Base-by-base conservation (phyloP, 2,329 filamentous ascomycete species). In the Fusarium metavorans region DNA sequence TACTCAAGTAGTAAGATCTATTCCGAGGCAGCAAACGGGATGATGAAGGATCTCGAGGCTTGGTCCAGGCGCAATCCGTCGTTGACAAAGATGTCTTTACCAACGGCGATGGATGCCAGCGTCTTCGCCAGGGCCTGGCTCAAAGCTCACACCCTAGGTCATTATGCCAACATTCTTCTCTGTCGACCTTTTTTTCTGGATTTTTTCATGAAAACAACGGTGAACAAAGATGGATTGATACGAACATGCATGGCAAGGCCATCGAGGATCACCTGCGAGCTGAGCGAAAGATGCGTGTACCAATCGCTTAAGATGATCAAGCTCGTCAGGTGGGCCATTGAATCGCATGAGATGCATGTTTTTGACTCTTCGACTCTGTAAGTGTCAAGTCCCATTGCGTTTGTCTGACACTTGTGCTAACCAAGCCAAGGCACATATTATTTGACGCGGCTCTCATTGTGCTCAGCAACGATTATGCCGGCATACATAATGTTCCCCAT, bases 101-200 rank as follows among this genome's bases (percentile, higher is more conserved):
- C 64, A 18, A 30, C 68, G 3, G 62, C 64, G 16, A 62, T 64
- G 18, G 45, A 56, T 5, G 48, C 66, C 9, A 39, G 41, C 7
- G 84, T 84, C 23, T 84, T 89, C 69, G 87, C 88, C 5, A 87
- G 92, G 37, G 88, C 89, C 5, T 87, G 91, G n/a, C 81, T 93
- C 7, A 91, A 93, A 72, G 84, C 88, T 67, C 91, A 92, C 68
- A 82, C 93, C 27, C 83, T 92, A 39, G 89, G 92, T 67, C 89
- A 87, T 65, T 90, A 93, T 77, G 89, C 90, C 0, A 87, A 92
- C 48, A 87, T 93, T 30, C 84, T 93, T 0, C 85, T 93, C 2
- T 91, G 89, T 1, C 85, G 91, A 32, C 91, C 92, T 0, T 92
- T 93, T 78, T 91, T 92, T 67, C 81, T 92, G 16, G 89, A 87